Conservation (phyloP, 768 basidiomycete genomes). For the Gymnopilus dilepis region DNA sequence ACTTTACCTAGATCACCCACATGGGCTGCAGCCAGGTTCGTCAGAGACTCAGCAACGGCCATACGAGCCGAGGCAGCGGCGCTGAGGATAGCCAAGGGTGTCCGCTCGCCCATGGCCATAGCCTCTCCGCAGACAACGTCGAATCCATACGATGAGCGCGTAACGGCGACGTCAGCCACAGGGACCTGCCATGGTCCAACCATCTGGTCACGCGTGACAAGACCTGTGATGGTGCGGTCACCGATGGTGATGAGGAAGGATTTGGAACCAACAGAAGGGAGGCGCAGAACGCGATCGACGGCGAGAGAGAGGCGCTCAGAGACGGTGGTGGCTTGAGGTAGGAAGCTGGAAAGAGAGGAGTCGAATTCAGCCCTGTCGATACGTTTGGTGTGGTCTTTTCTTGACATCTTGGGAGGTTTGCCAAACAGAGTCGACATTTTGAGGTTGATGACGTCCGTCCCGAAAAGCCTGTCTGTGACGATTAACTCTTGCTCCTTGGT, state of each 20-base stretch:
- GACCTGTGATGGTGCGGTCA: constrained; percentile 91
- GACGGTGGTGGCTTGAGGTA: constrained; percentile 48
- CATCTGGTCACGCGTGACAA: constrained; percentile 98
- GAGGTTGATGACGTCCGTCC: constrained; percentile 81
- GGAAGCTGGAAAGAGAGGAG: constrained; percentile 66
- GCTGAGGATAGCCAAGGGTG: constrained; percentile 86
- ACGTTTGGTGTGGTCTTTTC: constrained; percentile 60
- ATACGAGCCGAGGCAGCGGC: constrained; percentile 93
- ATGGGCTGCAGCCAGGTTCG: constrained; percentile 86
- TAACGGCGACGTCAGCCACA: constrained; percentile 96
- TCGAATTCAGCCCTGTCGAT: constrained; percentile 64
- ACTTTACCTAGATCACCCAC: constrained; percentile 71
- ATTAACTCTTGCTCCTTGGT: constrained; percentile 82
- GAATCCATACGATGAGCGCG: constrained; percentile 94
- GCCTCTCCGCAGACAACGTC: constrained; percentile 85
- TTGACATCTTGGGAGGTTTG: constrained; percentile 91
- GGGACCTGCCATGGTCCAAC: constrained; percentile 99
- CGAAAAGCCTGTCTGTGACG: constrained; percentile 86
- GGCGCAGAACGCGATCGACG: constrained; percentile 79
- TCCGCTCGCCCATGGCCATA: constrained; percentile 98
- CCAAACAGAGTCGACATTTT: constrained; percentile 97
- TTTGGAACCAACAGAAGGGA: constrained; percentile 94
- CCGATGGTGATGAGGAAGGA: constrained; percentile 99
- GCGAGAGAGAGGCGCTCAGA: constrained; percentile 64
- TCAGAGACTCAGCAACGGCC: constrained; percentile 93